Evolutionary conservation across 768 basidiomycete species (phyloP).

Genomic region (Suillus sp.): DNA sequence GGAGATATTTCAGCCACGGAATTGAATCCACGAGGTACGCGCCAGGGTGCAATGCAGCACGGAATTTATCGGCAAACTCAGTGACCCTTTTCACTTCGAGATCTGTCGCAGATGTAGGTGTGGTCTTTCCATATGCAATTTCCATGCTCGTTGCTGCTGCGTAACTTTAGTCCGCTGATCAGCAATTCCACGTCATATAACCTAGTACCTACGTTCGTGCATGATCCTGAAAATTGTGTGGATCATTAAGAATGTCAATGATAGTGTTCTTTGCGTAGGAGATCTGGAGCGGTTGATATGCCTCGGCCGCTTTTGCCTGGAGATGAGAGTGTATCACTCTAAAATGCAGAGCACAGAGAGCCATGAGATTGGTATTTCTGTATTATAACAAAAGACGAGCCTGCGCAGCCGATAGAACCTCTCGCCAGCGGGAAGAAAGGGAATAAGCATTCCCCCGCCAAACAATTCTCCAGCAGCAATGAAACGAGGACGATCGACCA

Average conservation of each 20-base stretch:
- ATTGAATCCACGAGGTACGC: constrained; percentile 37
- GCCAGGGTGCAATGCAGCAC: constrained; percentile 31
- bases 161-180: constrained; percentile 20
- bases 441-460: constrained; percentile 56
- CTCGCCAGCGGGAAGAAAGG: constrained; percentile 56
- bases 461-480: constrained; percentile 60
- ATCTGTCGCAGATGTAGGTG: constrained; percentile 17
- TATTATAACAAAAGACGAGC: constrained; percentile 26
- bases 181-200: neutral
- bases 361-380: neutral
- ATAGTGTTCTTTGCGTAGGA: constrained; percentile 30
- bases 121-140: constrained; percentile 32
- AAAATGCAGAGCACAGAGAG: neutral
- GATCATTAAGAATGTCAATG: constrained; percentile 25
- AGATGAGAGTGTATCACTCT: constrained; percentile 58
- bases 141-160: constrained; percentile 29
- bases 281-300: constrained; percentile 49
- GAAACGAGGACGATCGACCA: constrained; percentile 52
- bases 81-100: constrained; percentile 18
- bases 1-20: constrained; percentile 45
- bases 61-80: neutral
- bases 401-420: constrained; percentile 58
- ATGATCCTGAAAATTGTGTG: constrained; percentile 25
- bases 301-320: constrained; percentile 47
- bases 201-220: constrained; percentile 43